Evolutionary conservation across 208 protist genomes (phyloP), one percentile per base, ranked within the genome.

Genomic region (Leishmania tarentolae): DNA sequence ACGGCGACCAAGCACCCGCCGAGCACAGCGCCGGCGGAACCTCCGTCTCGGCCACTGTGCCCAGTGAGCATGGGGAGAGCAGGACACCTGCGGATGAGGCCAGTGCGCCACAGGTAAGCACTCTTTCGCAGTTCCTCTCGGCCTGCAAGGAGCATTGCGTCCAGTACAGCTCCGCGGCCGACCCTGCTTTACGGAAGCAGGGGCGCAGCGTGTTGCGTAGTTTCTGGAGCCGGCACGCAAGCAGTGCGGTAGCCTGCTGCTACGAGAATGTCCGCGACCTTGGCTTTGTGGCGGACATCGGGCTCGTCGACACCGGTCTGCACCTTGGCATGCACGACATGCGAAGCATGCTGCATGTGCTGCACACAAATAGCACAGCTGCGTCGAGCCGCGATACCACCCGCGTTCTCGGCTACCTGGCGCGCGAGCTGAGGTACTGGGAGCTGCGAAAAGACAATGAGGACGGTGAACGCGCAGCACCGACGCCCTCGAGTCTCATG

Each of bases 181-280:
- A 87, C 19, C 44, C 57, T 21, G 59, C 81, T 3, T 82, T 88
- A 70, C 90, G 93, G 13, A 81, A 56, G 50, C 82, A 76, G 46
- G 80, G 82, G 50, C 90, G 93, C 0, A 69, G 87, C 46, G 75
- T 70, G 24, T 73, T 93, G 24, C 80, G 92, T 24, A 63, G 1
- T 31, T 96, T 96, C 69, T 96, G 93, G 93, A 24, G 46, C 15
- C 75, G 78, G 35, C 84, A 95, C 53, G 87, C 82, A n/a, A 86
- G 89, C 66, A 89, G 87, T 50, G 91, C 93, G 1, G 66, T 95
- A 6, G 75, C 78, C 17, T 95, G 89, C 82, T 96, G 93, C 75
- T 78, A 82, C 37, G n/a, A 87, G 31, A 52, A 82, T 0, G 87
- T 86, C n/a, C 83, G 85, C 19, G 93, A 96, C 47, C 90, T 96